Conservation (phyloP, 306 rosid genomes). For the Gastrolobium bilobum region DNA sequence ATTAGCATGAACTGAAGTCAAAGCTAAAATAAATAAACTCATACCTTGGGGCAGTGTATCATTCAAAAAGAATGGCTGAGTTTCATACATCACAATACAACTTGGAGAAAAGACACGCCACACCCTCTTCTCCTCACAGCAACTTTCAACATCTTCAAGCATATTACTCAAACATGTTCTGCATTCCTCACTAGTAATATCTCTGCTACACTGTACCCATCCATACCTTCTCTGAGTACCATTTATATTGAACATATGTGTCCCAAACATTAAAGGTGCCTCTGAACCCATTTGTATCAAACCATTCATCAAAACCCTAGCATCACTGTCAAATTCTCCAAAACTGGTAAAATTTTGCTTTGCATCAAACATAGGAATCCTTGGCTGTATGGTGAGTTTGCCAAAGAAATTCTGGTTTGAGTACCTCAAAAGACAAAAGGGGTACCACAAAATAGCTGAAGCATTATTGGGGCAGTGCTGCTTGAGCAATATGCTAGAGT, state of each 20-base stretch:
- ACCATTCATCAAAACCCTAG: slow-evolving; percentile 58
- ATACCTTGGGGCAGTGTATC: slow-evolving; percentile 45
- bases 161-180: slow-evolving; percentile 57
- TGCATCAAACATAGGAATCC: slow-evolving; percentile 60
- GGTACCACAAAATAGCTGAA: slow-evolving; percentile 55
- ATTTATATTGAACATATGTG: slow-evolving; percentile 59
- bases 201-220: slow-evolving; percentile 62
- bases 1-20: not conserved
- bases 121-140: slow-evolving; percentile 52
- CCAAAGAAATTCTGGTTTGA: slow-evolving; percentile 52
- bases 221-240: slow-evolving; percentile 63
- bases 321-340: slow-evolving; percentile 58
- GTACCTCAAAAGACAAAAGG: slow-evolving; percentile 58
- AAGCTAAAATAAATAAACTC: not conserved
- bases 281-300: slow-evolving; percentile 52
- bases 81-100: slow-evolving; percentile 60
- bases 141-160: slow-evolving; percentile 55
- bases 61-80: slow-evolving; percentile 55
- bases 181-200: slow-evolving; percentile 55
- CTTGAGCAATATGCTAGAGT: slow-evolving; percentile 50
- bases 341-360: slow-evolving; percentile 52
- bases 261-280: slow-evolving; percentile 53
- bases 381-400: slow-evolving; percentile 38
- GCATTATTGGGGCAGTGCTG: slow-evolving; percentile 56
- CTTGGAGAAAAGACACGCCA: slow-evolving; percentile 64